Base-by-base conservation (phyloP, 1,139 yeast genomes). In the Lodderomyces oxycetoniae region DNA sequence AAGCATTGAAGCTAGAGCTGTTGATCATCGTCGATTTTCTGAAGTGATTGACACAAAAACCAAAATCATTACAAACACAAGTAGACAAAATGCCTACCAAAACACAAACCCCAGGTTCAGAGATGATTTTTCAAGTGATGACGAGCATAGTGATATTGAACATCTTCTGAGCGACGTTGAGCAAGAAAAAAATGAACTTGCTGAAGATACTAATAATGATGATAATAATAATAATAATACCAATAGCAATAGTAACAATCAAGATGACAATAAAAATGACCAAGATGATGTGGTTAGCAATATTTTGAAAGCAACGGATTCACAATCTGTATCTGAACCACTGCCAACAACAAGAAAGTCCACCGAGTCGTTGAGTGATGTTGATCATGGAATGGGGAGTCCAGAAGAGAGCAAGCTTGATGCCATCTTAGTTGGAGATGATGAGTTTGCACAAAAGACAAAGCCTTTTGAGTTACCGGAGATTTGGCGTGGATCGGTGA, bases 401-500 rank as follows among this genome's bases (percentile, higher is more conserved):
- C 40, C 41, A 1, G 52, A 52, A 35, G 59, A 52, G 33, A 52
- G 50, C 30, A 61, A 51, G 24, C 46, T 57, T 19, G 48, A 43
- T 23, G 39, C 45, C 32, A 48, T 52, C 16, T 43, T 52, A 32
- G 41, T 41, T 6, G 26, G 26, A 24, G 12, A 24, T 17, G 40
- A 23, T n/a, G 29, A 31, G 3, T 17, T 12, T 4, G 16, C 26
- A n/a, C 22, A 21, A 12, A 10, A 26, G 11, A 23, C 36, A 15
- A 8, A 30, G 25, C n/a, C 12, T 21, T 24, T 24, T 10, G 26
- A 24, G 14, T 12, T 49, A 3, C 34, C 41, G 5, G 26, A 39
- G 3, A 47, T 77, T 5, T 81, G 87, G 88, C 42, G 57, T 2
- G 88, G 88, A 1, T 59, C 57, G 12, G 61, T 79, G 4, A 56